Conservation (phyloP, 192 early-diverging fungal genomes). For the Diversispora epigaea region DNA sequence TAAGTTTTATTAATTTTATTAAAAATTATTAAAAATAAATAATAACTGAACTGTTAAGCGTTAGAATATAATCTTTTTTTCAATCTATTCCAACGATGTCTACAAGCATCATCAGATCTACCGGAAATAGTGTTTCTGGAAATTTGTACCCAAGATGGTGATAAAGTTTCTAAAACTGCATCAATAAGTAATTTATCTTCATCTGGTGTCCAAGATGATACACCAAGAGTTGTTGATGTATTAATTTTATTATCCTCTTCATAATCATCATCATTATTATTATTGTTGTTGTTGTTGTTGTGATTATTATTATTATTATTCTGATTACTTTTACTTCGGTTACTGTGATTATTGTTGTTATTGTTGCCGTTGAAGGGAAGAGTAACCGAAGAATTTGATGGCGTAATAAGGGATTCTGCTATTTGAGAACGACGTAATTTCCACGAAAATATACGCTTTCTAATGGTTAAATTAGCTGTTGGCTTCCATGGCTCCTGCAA, state of each 20-base stretch:
- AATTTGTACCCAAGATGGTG: background rate
- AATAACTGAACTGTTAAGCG: background rate
- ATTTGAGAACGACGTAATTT: too few relatives aligned
- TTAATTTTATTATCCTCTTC: background rate
- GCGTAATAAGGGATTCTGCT: too few relatives aligned
- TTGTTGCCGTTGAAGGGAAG: too few relatives aligned
- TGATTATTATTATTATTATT: too few relatives aligned
- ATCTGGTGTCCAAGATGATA: background rate
- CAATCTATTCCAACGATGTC: background rate
- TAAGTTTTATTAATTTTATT: too few relatives aligned
- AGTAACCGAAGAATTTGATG: too few relatives aligned
- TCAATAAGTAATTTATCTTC: conserved; percentile 1
- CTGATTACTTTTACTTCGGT: too few relatives aligned
- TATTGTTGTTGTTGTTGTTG: too few relatives aligned
- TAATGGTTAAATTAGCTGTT: too few relatives aligned
- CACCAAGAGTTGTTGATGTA: background rate
- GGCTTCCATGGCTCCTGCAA: too few relatives aligned
- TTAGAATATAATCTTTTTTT: background rate
- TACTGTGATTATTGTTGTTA: too few relatives aligned
- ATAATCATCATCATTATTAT: background rate
- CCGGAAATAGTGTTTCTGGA: background rate
- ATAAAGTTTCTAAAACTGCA: background rate
- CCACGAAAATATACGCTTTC: too few relatives aligned
- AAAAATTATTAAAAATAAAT: background rate
- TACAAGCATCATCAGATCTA: background rate